These are phyloP conservation scores for Chaetomium tenue DNA, from an alignment of 495 filamentous ascomycete genomes.

Conservation along the genomic window DNA sequence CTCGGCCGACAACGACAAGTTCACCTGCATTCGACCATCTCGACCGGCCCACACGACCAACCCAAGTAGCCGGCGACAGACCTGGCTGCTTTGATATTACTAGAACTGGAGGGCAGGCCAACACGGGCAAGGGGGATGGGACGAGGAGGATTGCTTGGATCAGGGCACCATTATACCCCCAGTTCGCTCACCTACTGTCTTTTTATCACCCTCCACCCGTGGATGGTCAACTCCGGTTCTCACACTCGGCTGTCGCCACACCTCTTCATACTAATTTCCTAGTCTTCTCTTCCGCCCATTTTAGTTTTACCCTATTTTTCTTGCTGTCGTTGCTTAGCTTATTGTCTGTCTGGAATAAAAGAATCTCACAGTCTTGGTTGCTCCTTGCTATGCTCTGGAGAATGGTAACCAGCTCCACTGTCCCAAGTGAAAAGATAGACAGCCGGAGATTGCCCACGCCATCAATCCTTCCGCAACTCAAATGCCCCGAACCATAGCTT, in stretches of 20 bases:
- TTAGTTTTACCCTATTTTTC: conserved; percentile 14
- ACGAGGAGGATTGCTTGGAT: conserved; percentile 12
- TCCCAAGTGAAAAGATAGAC: background rate
- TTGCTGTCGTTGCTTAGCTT: conserved; percentile 20
- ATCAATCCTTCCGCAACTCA: too few species aligned
- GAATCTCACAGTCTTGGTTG: background rate
- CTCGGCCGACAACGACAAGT: background rate
- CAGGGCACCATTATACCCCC: conserved; percentile 9
- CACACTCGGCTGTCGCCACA: conserved; percentile 14
- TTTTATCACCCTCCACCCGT: background rate
- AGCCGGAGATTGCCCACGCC: too few species aligned
- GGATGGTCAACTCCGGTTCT: background rate
- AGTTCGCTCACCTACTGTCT: background rate
- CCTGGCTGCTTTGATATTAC: conserved; percentile 1
- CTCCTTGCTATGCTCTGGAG: background rate
- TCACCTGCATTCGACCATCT: background rate
- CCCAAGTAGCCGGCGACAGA: background rate
- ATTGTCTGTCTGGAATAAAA: conserved; percentile 28
- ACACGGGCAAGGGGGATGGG: background rate
- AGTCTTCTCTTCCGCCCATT: conserved; percentile 6
- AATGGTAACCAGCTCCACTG: background rate
- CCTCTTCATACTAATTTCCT: conserved; percentile 20
- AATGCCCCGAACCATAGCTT: too few species aligned
- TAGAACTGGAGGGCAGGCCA: background rate
- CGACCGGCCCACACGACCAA: background rate